Evolutionary conservation across 2,329 filamentous ascomycete species (phyloP).

Genomic region (Xylaria digitata): DNA sequence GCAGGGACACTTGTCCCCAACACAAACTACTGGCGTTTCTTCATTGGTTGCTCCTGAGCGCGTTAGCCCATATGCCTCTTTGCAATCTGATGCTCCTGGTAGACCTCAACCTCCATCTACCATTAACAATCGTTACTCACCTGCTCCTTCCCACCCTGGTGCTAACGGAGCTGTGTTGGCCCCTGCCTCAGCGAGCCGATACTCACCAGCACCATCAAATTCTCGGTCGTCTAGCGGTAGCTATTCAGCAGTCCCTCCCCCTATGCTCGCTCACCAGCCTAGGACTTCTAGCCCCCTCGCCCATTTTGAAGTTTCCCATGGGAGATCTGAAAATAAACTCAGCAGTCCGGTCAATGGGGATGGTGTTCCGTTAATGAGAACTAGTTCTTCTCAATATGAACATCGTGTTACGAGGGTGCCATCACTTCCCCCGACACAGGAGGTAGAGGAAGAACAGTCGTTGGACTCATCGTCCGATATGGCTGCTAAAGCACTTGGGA

Average conservation of each 20-base stretch:
- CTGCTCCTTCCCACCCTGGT: conserved; percentile 60
- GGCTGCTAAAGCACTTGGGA: conserved; percentile 41
- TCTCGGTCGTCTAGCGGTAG: conserved; percentile 55
- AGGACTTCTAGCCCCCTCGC: conserved; percentile 74
- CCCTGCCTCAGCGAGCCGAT: conserved; percentile 60
- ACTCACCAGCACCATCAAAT: conserved; percentile 62
- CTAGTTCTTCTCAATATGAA: conserved; percentile 66
- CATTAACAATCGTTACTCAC: conserved; percentile 68
- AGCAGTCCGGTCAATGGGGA: conserved; percentile 53
- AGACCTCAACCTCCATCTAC: conserved; percentile 52
- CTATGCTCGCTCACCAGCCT: conserved; percentile 68
- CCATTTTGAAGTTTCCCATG: conserved; percentile 68
- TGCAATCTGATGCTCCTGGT: conserved; percentile 53
- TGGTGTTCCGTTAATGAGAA: conserved; percentile 57
- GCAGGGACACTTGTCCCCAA: conserved; percentile 42
- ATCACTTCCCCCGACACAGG: conserved; percentile 70
- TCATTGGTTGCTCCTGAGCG: conserved; percentile 65
- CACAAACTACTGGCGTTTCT: conserved; percentile 47
- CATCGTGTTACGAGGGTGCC: conserved; percentile 64
- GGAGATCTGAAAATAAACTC: conserved; percentile 51
- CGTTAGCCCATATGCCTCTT: conserved; percentile 64
- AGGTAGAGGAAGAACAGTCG: conserved; percentile 70
- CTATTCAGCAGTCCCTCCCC: conserved; percentile 57
- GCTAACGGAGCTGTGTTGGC: conserved; percentile 54
- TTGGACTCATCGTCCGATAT: conserved; percentile 44